phyloP scores from a whole-genome alignment of 352 stramenopile species.

The Phytophthora aleatoria region DNA sequence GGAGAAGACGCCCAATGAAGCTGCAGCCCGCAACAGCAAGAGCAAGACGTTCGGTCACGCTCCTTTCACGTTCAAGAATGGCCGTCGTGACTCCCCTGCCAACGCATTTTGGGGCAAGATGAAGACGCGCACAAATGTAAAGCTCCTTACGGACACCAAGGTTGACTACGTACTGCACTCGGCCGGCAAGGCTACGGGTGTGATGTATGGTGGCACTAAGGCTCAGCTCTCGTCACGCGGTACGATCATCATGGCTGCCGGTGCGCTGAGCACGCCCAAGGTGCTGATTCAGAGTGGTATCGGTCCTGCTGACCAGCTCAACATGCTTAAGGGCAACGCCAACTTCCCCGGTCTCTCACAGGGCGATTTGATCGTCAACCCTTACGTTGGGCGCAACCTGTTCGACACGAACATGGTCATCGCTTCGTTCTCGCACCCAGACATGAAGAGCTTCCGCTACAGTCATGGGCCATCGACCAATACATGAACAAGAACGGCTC shows the following conservation, averaged over 20 bases:
- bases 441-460: slow-evolving; percentile 60
- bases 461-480: slow-evolving; percentile 50
- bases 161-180: slow-evolving; percentile 60
- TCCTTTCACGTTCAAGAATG: slow-evolving; percentile 59
- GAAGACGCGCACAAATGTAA: slow-evolving; percentile 54
- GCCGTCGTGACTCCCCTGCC: slow-evolving; percentile 55
- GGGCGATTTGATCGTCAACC: slow-evolving; percentile 49
- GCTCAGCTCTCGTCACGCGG: slow-evolving; percentile 47
- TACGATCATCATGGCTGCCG: slow-evolving; percentile 76
- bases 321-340: slow-evolving; percentile 38
- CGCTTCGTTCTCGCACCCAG: slow-evolving; percentile 50
- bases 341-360: slow-evolving; percentile 57
- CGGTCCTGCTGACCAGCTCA: slow-evolving; percentile 63
- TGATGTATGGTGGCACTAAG: slow-evolving; percentile 47
- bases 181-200: slow-evolving; percentile 45
- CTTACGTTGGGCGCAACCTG: slow-evolving; percentile 59
- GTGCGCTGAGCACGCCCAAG: slow-evolving; percentile 75
- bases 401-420: slow-evolving; percentile 67
- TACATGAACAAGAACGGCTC: slow-evolving; percentile 51
- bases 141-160: slow-evolving; percentile 49
- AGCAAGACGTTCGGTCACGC: slow-evolving; percentile 60
- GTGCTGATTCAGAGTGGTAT: slow-evolving; percentile 84
- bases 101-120: slow-evolving; percentile 56
- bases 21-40: slow-evolving; percentile 54
- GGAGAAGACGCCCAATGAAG: slow-evolving; percentile 55